phyloP scores from a whole-genome alignment of 1,284 basidiomycete species.

The Leccinum griseonigrum region DNA sequence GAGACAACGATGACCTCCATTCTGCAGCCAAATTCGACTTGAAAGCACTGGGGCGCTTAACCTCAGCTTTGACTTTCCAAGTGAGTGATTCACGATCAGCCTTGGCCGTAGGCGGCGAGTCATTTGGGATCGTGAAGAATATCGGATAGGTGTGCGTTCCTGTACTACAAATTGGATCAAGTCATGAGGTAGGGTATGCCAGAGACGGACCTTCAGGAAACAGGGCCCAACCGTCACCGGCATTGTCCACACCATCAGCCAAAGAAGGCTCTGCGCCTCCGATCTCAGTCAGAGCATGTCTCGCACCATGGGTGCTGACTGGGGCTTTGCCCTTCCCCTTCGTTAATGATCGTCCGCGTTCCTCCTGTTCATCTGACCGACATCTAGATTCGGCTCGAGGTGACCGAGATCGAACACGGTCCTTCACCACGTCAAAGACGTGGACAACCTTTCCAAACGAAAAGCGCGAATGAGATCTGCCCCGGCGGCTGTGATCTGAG shows the following conservation, averaged over 20 bases:
- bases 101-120: constrained; percentile 77
- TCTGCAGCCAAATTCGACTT: constrained; percentile 69
- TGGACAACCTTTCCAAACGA: constrained; percentile 37
- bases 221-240: constrained; percentile 79
- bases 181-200: constrained; percentile 17
- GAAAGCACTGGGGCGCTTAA: constrained; percentile 83
- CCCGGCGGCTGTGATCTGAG: constrained; percentile 18
- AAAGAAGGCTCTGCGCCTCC: constrained; percentile 11
- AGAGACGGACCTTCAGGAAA: constrained; percentile 74
- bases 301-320: neutral
- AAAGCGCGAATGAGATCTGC: constrained; percentile 38
- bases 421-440: constrained; percentile 40
- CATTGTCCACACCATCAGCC: constrained; percentile 39
- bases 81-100: constrained; percentile 78
- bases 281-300: constrained; percentile 1
- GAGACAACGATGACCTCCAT: constrained; percentile 78
- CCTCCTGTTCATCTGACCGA: constrained; percentile 18
- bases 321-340: constrained; percentile 21
- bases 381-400: constrained; percentile 22
- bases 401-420: constrained; percentile 42
- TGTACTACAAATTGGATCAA: constrained; percentile 28
- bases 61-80: constrained; percentile 83
- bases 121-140: constrained; percentile 81
- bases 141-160: constrained; percentile 96
- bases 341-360: constrained; percentile 22